Evolutionary conservation across 192 early-diverging fungal genomes (phyloP), one percentile per base, ranked within the genome.

Genomic region (Haplosporangium gracile): DNA sequence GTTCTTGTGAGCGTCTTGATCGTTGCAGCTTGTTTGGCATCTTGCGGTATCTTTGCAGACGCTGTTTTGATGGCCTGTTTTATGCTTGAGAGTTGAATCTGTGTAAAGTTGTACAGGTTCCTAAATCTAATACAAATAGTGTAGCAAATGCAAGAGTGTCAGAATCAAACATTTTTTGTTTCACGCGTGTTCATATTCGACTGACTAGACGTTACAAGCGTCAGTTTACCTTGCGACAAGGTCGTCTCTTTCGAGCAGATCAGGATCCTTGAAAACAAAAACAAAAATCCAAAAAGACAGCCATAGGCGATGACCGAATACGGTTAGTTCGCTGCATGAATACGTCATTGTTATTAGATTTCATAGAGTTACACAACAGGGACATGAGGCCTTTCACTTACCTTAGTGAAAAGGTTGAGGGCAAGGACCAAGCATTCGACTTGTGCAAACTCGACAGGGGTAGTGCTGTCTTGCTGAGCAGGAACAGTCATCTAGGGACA

Each of bases 341-440:
- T 18, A 49, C 43, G 47, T 74, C 72, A 51, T 74, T 26, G 38
- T 18, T 22, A 36, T 36, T 53, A 15, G 72, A 57, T 47, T 60
- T 43, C 55, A 51, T 53, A 36, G 11, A 68, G 75, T 82, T 82
- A 77, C 76, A 83, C 72, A 79, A 70, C 16, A 45, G 51, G 7
- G 36, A 68, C 42, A 70, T 29, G 10, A 5, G 29, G 36, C 6
- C 49, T 39, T 47, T 22, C 2, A 4, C 4, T 51, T 76, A 80
- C 83, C 83, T 85, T 80, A 9, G 43, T 55, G 34, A 80, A 34
- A 22, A 63, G 43, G 39, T 81, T 74, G 10, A 86, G 63, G 15
- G 77, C 15, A 32, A 43, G 69, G 26, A 72, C 60, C 36, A 86
- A 32, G 74, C 72, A 86, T 49, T 86, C 84, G 13, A 80, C 79